Evolutionary conservation across 352 stramenopile genomes (phyloP), one percentile per base, ranked within the genome.

Genomic region (Peronospora farinosa): DNA sequence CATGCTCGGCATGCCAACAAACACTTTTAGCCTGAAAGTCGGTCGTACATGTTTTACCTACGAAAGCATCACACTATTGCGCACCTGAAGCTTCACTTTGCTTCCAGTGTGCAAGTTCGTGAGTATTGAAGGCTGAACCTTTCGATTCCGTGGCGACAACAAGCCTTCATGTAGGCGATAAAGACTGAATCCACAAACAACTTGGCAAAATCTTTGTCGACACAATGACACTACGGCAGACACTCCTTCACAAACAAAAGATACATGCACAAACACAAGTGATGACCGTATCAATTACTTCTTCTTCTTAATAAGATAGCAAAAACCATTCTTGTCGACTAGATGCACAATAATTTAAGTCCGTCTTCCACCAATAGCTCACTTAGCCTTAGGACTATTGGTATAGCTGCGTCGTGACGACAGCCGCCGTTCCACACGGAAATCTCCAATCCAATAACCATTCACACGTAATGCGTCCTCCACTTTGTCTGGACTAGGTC

Each of bases 371-470:
- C 27, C 23, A 17, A 13, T 21, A 47, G 10, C 43, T 58, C 47
- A 66, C 37, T 41, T 63, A 19, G 51, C 46, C 54, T 62, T 66
- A 13, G 58, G 58, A 44, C 55, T 64, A 31, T 49, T 59, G 5
- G 43, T 35, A 21, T 58, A 25, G 42, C 43, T 63, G 46, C 54
- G 59, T 13, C 65, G 72, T 28, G 60, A 44, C 32, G 77, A 57
- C 47, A 74, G 23, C 12, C 69, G 72, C 16, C 69, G 70, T 47
- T 74, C 65, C 6, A 75, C 50, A 39, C 72, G 68, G 40, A 84
- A 88, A 60, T 88, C 74, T 39, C 77, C 77, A 53, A 88, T 88
- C 70, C 72, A 88, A 57, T 88, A 88, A n/a, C 77, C 77, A 27
- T 88, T 74, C n/a, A 68, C 62, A 35, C 67, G 70, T 49, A 84